A percentile compares a stretch with the other conserved stretches of the same genome.
Evolutionary conservation across 805 yeast genomes (phyloP).

Genomic region (Naumovozyma castellii): DNA sequence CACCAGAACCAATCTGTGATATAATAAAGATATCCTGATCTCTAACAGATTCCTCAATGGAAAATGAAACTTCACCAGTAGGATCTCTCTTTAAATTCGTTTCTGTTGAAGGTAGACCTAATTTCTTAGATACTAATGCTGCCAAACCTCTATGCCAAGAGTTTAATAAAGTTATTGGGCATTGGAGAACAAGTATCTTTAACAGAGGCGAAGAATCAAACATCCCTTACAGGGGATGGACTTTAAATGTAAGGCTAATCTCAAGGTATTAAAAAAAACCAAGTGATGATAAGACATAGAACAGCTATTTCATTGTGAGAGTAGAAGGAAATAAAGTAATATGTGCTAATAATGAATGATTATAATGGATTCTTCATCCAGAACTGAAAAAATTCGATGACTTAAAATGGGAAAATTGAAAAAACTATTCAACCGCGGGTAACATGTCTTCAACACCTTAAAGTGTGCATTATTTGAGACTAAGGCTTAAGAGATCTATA

Average conservation of each 20-base stretch:
- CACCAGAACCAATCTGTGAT: slow-evolving; percentile 72
- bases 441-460: no score
- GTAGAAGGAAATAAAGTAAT: no score
- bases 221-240: not conserved
- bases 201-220: not conserved
- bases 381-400: not conserved
- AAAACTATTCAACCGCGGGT: not conserved
- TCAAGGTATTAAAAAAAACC: not conserved
- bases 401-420: not conserved
- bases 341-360: no score
- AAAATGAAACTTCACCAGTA: slow-evolving; percentile 65
- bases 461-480: not conserved
- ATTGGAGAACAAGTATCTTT: slow-evolving; percentile 24
- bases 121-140: slow-evolving; percentile 53
- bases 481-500: no score
- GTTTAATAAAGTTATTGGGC: slow-evolving; percentile 68
- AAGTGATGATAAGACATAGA: not conserved
- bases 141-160: slow-evolving; percentile 59
- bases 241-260: not conserved
- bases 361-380: no score
- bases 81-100: slow-evolving; percentile 56
- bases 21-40: slow-evolving; percentile 76
- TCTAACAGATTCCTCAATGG: slow-evolving; percentile 73
- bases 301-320: not conserved
- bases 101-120: slow-evolving; percentile 53